Evolutionary conservation across 1,284 basidiomycete genomes (phyloP), one percentile per base, ranked within the genome.

Genomic region (Tetrapyrgos nigripes): DNA sequence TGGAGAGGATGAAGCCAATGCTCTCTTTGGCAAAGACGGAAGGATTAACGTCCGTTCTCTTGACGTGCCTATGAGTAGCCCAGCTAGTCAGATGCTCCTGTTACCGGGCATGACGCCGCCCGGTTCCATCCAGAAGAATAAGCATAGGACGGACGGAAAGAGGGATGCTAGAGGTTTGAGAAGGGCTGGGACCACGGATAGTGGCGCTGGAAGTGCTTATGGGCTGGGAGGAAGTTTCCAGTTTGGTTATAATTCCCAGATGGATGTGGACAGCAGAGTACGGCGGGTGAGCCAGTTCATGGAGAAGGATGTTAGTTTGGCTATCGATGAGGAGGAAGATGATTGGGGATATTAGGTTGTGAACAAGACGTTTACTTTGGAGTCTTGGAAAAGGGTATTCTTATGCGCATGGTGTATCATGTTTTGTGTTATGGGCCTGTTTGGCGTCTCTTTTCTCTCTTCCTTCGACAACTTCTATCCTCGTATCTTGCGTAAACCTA

Each of bases 181-280:
- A 17, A 46, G 56, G 5, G 27, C 21, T 9, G 27, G 43, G 17
- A 19, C 27, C 19, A 54, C 28, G 28, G 43, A 24, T 31, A 51
- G 28, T 14, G n/a, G 43, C 40, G 13, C 49, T 55, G 45, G 43
- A 43, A 33, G 61, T 46, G 3, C 55, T 53, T 28, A 45, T 54
- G 21, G 37, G 37, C 5, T 19, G 51, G 40, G n/a, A 43, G 59
- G 9, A 57, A 63, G 51, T 50, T 62, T 57, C 17, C 69, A 66
- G 67, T 59, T 63, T 54, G 68, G 67, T 47, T 74, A 71, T 52
- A 71, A 66, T 43, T 74, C 74, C 2, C 73, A 74, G 51, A 67
- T 73, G 44, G 71, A 73, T 44, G 68, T 76, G 2, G 67, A 74
- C 60, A 66, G 64, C 21, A 67, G 65, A 51, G 66, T 74, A 11